phyloP scores from a whole-genome alignment of 306 rosid species.

The Begonia masoniana region DNA sequence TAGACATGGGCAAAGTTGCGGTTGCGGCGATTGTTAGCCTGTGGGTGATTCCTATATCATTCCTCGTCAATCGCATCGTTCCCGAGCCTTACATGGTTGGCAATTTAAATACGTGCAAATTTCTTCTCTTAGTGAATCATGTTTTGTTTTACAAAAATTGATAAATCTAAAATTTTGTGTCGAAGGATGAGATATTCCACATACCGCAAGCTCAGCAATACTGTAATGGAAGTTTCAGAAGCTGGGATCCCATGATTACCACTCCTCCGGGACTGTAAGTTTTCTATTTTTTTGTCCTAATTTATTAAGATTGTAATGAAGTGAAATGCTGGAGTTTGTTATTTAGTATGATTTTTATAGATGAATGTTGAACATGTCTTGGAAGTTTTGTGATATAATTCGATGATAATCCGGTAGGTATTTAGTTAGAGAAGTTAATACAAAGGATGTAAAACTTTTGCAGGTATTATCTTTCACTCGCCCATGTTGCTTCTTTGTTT shows the following conservation, averaged over 20 bases:
- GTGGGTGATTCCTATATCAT: conserved; percentile 61
- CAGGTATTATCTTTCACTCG: conserved; percentile 97
- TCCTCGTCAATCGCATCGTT: conserved; percentile 49
- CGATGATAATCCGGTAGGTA: too few species aligned
- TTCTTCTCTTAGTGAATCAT: background rate
- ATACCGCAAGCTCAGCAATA: conserved; percentile 67
- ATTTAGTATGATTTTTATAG: too few species aligned
- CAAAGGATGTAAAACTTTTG: conserved; percentile 25
- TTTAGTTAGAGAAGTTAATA: conserved; percentile 4
- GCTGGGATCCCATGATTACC: conserved; percentile 98
- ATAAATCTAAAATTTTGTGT: conserved; percentile 9
- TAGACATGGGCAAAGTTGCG: conserved; percentile 48
- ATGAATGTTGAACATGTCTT: too few species aligned
- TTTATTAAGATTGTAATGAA: background rate
- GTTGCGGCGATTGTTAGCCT: conserved; percentile 62
- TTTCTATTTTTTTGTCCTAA: conserved; percentile 6
- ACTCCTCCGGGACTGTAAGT: conserved; percentile 96
- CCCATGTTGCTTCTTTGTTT: conserved; percentile 81
- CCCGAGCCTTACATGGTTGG: conserved; percentile 80
- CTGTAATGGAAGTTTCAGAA: conserved; percentile 70
- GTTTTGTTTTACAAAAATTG: background rate
- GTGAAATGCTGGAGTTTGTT: too few species aligned
- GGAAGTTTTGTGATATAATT: too few species aligned
- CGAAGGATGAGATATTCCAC: conserved; percentile 92
- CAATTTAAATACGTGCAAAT: background rate